Evolutionary conservation across 306 rosid genomes (phyloP), one percentile per base, ranked within the genome.

Genomic region (Vigna nakashimae): DNA sequence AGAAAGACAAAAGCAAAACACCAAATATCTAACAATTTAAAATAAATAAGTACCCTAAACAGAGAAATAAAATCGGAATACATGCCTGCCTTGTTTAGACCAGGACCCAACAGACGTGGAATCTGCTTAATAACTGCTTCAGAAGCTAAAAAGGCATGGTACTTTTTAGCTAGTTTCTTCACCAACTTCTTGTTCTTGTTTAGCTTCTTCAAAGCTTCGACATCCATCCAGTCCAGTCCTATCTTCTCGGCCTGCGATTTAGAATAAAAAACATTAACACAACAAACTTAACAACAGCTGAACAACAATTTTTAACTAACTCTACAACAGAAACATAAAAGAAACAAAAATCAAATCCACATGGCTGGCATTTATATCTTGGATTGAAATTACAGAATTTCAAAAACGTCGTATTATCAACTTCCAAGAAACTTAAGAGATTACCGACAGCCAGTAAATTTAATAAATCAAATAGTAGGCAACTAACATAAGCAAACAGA

Each of bases 61-160:
- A 4, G 0, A 3, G 6, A 51, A 10, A 45, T 1, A 20, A 11
- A 9, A 12, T 28, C 4, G 53, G 28, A 49, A 60, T 0, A 79
- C 82, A 11, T 71, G 67, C 91, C 84, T 91, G 96, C 93, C 83
- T 94, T 81, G 87, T 93, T 93, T 64, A 93, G 98, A 79, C 98
- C 96, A 62, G 96, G 98, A 38, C 96, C 96, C 79, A 93, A 81
- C 49, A 93, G 94, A 79, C 96, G 96, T 13, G 98, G 98, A 72
- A 93, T 93, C 87, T 91, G 95, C 88, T 91, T 91, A 0, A 94
- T 94, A 14, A 91, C 91, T 63, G 94, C 90, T 73, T 91, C 98
- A 26, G 98, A 94, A 38, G 98, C 98, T 42, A 91, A 87, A 69
- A 91, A 91, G 64, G 97, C 96, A 85, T 91, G 97, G 75, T 87